Base-by-base conservation (phyloP, 208 protist genomes). In the Acanthamoeba royreba region DNA sequence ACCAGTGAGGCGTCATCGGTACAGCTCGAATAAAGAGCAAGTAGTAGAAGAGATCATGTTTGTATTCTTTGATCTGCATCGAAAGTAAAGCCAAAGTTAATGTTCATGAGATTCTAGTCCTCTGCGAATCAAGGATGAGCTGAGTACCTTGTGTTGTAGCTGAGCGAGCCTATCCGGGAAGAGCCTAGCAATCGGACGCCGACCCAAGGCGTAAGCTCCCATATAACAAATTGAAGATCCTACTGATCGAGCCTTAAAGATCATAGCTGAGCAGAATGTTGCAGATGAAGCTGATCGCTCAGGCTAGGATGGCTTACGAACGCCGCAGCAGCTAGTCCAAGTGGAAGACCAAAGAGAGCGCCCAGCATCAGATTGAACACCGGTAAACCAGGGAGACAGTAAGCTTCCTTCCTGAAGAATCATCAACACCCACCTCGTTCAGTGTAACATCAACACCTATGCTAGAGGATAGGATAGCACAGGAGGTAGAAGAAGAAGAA, bases 341-440 rank as follows among this genome's bases (percentile, higher is more conserved):
- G 1, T 0, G 74, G 74, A 1, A 85, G 43, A 25, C 74, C 74
- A 22, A 85, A 85, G 43, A 85, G 11, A 55, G 74, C 74, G n/a
- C 74, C 74, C 74, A 85, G 31, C 74, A 85, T 85, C n/a, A 85
- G 47, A 45, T 85, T 85, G 74, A 85, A 85, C 74, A 85, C 43
- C 9, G 74, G 74, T 22, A 85, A 31, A 3, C 74, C 74, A 8
- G 74, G 74, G 28, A 85, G 25, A 19, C 74, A 55, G 43, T 85
- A 85, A 33, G 74, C 11, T 33, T 85, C 74, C 45, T 85, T 85
- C 13, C 74, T 85, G 4, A 9, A 40, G 9, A 8, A 74, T 15
- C 3, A n/a, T n/a, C n/a, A n/a, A 74, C 63, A n/a, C 69, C 22
- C 25, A n/a, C 0, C 4, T n/a, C 3, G 17, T 7, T 40, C 8